A percentile compares a stretch with the other conserved stretches of the same genome.
phyloP scores from a whole-genome alignment of 202 grass and related monocot species.

The Zoysia matrella region DNA sequence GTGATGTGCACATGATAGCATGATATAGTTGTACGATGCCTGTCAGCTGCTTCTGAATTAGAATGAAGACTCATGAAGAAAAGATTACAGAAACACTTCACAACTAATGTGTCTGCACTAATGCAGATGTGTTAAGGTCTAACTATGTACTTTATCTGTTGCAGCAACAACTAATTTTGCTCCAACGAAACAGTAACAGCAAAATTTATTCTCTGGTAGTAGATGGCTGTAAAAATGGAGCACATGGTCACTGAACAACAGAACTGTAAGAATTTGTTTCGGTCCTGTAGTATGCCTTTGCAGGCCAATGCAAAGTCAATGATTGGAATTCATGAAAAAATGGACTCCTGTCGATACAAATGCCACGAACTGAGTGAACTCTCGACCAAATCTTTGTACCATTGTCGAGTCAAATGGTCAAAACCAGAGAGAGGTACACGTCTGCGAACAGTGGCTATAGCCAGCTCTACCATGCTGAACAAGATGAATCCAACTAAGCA shows the following conservation, averaged over 20 bases:
- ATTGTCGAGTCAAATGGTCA: background rate
- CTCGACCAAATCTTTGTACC: background rate
- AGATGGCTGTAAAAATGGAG: background rate
- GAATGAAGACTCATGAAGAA: background rate
- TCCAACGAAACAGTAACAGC: background rate
- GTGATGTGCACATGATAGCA: conserved; percentile 32
- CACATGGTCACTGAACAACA: background rate
- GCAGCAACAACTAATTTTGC: background rate
- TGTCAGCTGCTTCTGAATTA: background rate
- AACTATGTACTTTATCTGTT: background rate
- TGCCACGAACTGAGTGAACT: background rate
- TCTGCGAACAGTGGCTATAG: conserved; percentile 24
- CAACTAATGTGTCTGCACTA: background rate
- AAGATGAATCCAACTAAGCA: background rate
- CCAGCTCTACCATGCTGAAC: conserved; percentile 4
- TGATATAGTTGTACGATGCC: background rate
- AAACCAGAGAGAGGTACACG: background rate
- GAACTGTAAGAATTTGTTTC: background rate
- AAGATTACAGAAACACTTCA: background rate
- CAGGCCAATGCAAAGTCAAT: background rate
- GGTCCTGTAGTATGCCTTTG: background rate
- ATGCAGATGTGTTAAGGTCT: background rate
- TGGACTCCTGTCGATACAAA: background rate
- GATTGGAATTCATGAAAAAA: background rate
- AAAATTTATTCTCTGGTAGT: background rate